Evolutionary conservation across 1,139 yeast genomes (phyloP).

Genomic region (Saccharomyces hybrid): DNA sequence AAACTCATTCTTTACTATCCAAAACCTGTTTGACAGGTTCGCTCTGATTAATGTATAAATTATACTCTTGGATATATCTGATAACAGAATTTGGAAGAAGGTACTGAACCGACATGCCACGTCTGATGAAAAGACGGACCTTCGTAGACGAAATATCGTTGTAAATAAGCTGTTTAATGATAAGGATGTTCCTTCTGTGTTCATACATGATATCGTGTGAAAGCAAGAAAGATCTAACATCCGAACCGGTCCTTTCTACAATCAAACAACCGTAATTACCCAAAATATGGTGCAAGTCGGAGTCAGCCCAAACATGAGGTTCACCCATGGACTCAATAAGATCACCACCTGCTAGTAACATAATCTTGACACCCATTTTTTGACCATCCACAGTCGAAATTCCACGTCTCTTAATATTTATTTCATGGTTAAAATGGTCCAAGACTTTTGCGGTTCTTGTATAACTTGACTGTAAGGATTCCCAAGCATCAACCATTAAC

Average conservation of each 20-base stretch:
- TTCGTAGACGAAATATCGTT: conserved; percentile 94
- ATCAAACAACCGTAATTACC: conserved; percentile 94
- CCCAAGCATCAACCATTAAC: conserved; percentile 99
- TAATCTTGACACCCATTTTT: conserved; percentile 80
- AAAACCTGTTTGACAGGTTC: conserved; percentile 92
- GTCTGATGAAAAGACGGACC: conserved; percentile 79
- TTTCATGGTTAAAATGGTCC: conserved; percentile 93
- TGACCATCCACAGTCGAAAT: conserved; percentile 63
- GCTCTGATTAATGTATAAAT: conserved; percentile 70
- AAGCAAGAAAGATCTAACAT: conserved; percentile 81
- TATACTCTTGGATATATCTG: conserved; percentile 86
- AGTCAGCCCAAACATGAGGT: conserved; percentile 98
- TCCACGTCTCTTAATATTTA: conserved; percentile 84
- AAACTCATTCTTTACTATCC: conserved; percentile 34
- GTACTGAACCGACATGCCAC: conserved; percentile 96
- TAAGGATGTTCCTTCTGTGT: conserved; percentile 85
- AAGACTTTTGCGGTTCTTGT: conserved; percentile 91
- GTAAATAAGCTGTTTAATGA: conserved; percentile 89
- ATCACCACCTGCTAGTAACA: conserved; percentile 97
- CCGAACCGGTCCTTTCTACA: conserved; percentile 93
- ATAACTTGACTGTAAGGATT: conserved; percentile 80
- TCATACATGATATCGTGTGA: conserved; percentile 96
- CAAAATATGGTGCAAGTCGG: conserved; percentile 84
- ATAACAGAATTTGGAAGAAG: conserved; percentile 89
- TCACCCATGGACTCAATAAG: conserved; percentile 98